These are phyloP conservation scores for Orbilia ellipsospora DNA, from an alignment of 2,329 filamentous ascomycete genomes.

Conservation along the genomic window DNA sequence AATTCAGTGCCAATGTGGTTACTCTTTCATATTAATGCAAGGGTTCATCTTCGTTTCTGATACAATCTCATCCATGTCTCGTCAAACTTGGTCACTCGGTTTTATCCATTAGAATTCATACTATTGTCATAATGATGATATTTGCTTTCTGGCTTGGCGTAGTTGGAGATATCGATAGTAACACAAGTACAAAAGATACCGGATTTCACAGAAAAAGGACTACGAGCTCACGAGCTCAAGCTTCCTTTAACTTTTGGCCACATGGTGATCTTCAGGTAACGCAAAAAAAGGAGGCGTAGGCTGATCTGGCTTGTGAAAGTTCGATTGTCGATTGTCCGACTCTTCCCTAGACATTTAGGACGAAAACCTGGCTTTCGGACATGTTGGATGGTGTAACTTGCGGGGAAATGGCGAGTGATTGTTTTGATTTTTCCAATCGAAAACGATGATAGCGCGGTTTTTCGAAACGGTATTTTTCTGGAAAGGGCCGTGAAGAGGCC, in stretches of 20 bases:
- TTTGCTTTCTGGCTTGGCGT: background rate
- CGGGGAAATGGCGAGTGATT: background rate
- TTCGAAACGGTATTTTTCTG: constrained; percentile 20
- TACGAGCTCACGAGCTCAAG: constrained; percentile 40
- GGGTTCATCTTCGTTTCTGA: too few species aligned
- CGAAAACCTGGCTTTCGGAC: constrained; percentile 1
- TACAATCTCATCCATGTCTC: background rate
- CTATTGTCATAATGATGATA: too few species aligned
- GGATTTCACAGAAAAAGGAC: constrained; percentile 4
- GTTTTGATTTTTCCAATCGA: background rate
- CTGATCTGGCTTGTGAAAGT: constrained; percentile 29
- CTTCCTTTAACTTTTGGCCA: constrained; percentile 1
- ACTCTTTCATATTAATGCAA: too few species aligned
- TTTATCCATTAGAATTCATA: constrained; percentile 1
- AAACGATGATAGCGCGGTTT: background rate
- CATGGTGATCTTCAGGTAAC: constrained; percentile 23
- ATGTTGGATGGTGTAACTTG: background rate
- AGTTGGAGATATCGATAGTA: background rate
- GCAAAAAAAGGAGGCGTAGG: background rate
- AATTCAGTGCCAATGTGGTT: too few species aligned
- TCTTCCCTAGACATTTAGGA: background rate
- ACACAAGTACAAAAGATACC: background rate
- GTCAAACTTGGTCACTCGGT: constrained; percentile 44
- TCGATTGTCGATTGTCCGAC: background rate
- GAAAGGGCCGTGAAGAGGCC: background rate